Percentiles rank a stretch among this genome's conserved stretches.
Evolutionary conservation across 2,329 filamentous ascomycete species (phyloP).

Genomic region (Hymenoscyphus infarciens): DNA sequence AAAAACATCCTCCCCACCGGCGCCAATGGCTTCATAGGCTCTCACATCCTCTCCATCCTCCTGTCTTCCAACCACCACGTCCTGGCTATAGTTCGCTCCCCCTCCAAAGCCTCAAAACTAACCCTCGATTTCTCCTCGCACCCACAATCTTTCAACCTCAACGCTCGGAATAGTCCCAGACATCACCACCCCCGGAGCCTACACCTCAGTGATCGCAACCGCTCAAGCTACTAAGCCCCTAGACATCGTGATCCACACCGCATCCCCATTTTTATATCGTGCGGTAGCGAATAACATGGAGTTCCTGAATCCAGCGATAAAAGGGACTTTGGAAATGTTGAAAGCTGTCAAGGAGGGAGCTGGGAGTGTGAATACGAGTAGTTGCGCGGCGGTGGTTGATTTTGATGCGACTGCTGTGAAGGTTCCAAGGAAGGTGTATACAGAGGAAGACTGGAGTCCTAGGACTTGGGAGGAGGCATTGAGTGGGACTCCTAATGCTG

Average conservation of each 20-base stretch:
- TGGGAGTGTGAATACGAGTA: conserved; percentile 20
- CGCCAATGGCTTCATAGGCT: conserved; percentile 34
- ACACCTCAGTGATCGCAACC: conserved; percentile 23
- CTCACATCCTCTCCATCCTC: conserved; percentile 46
- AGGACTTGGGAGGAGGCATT: conserved; percentile 44
- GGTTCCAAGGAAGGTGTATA: conserved; percentile 37
- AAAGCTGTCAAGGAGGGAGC: not conserved
- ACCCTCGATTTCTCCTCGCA: not conserved
- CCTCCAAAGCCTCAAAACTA: conserved; percentile 5
- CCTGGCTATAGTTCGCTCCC: conserved; percentile 24
- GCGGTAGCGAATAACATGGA: conserved; percentile 4
- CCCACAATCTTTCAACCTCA: not conserved
- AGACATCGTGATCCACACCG: conserved; percentile 61
- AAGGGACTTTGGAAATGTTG: not conserved
- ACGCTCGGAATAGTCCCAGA: conserved; percentile 3
- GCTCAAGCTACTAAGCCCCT: conserved; percentile 53
- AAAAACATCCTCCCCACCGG: conserved; percentile 33
- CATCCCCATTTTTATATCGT: conserved; percentile 47
- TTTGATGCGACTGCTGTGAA: conserved; percentile 21
- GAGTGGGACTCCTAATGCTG: conserved; percentile 37
- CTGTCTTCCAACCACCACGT: conserved; percentile 60
- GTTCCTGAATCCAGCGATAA: not conserved
- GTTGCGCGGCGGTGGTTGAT: conserved; percentile 29
- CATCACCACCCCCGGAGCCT: conserved; percentile 35
- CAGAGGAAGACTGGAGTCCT: conserved; percentile 52